Evolutionary conservation across 495 filamentous ascomycete species (phyloP).

Genomic region (Neurospora intermedia): DNA sequence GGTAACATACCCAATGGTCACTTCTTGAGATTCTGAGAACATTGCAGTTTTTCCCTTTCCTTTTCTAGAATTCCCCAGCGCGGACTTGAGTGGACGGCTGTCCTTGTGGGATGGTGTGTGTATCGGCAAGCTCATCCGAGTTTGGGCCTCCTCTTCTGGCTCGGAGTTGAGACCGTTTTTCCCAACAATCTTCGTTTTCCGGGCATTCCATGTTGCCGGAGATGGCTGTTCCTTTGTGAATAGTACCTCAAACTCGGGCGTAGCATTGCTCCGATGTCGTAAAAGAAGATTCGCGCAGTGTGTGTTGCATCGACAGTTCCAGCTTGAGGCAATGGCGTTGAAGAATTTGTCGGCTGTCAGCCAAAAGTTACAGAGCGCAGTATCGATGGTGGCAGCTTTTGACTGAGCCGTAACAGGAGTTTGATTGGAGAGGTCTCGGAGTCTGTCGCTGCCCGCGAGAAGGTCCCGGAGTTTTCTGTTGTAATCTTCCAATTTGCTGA

Average conservation of each 20-base stretch:
- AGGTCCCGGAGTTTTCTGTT: constrained; percentile 2
- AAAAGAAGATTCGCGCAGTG: constrained; percentile 22
- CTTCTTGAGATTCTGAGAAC: not conserved
- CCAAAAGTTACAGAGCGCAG: constrained; percentile 6
- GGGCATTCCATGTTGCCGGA: constrained; percentile 1
- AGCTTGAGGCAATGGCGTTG: constrained; percentile 6
- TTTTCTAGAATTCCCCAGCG: not conserved
- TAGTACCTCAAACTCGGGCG: constrained; percentile 16
- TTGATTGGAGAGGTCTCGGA: not conserved
- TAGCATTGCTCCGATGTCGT: constrained; percentile 18
- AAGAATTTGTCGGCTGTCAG: not conserved
- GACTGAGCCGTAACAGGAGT: constrained; percentile 1
- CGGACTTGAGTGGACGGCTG: not conserved
- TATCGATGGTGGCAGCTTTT: not conserved
- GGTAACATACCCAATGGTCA: not conserved
- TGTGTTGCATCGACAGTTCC: constrained; percentile 19
- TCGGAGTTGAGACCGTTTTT: not conserved
- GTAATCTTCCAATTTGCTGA: constrained; percentile 3
- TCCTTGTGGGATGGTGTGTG: not conserved
- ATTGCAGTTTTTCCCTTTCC: not conserved
- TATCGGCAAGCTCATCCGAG: not conserved
- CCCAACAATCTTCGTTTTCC: constrained; percentile 5
- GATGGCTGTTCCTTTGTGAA: constrained; percentile 1
- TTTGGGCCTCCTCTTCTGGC: not conserved
- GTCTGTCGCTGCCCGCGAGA: not conserved